Conservation (phyloP, 805 yeast genomes). For the Wickerhamiella dianesei region DNA sequence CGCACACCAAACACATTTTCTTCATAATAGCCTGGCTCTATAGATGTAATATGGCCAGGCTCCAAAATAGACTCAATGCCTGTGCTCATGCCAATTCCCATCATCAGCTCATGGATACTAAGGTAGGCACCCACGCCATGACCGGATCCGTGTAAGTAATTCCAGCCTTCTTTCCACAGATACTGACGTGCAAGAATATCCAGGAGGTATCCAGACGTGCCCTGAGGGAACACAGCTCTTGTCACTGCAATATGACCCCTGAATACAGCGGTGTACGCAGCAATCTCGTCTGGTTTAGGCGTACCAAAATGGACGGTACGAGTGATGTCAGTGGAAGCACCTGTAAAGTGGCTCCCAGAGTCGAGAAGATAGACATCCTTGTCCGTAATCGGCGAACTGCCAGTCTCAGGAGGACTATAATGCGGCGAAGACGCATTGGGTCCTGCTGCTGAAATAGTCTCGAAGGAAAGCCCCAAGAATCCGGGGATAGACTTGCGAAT, state of each 20-base stretch:
- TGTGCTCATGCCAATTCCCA: constrained; percentile 45
- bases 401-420: constrained; percentile 47
- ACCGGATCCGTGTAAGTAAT: constrained; percentile 91
- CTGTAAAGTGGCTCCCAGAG: constrained; percentile 83
- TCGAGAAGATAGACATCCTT: constrained; percentile 64
- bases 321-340: constrained; percentile 95
- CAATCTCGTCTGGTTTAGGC: constrained; percentile 45
- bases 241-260: constrained; percentile 88
- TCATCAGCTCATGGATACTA: constrained; percentile 89
- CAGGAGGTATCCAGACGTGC: constrained; percentile 59
- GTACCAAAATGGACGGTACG: constrained; percentile 62
- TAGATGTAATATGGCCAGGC: constrained; percentile 67
- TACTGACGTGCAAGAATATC: constrained; percentile 77
- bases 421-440: constrained; percentile 68
- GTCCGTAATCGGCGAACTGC: constrained; percentile 49
- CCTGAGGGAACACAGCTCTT: constrained; percentile 62
- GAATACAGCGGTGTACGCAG: constrained; percentile 69
- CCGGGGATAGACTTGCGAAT: constrained; percentile 27
- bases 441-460: constrained; percentile 63
- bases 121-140: constrained; percentile 90
- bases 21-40: constrained; percentile 90
- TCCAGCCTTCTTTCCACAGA: constrained; percentile 70
- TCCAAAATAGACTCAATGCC: constrained; percentile 39
- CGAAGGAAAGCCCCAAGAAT: constrained; percentile 50
- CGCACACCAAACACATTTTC: constrained; percentile 87